phyloP scores from a whole-genome alignment of 208 protist genomes.

The Crithidia mellificae region DNA sequence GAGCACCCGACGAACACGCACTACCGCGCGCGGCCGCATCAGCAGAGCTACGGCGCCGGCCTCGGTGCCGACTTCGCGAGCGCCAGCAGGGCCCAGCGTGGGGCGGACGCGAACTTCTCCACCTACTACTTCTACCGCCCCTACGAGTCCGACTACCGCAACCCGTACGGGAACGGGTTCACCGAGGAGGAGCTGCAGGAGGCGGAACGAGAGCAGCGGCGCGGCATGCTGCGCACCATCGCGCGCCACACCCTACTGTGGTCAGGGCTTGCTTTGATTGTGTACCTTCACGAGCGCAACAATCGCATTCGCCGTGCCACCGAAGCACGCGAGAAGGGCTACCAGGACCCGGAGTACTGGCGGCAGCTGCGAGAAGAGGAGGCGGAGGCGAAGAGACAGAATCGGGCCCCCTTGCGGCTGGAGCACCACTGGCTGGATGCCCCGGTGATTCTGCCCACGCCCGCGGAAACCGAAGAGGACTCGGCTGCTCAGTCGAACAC shows the following conservation, averaged over 20 bases:
- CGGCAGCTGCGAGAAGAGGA: constrained; percentile 32
- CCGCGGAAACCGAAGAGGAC: neutral
- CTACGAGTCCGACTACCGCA: constrained; percentile 41
- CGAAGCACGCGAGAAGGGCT: constrained; percentile 30
- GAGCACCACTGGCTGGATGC: constrained; percentile 33
- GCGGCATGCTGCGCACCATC: constrained; percentile 12
- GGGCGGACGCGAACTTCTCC: constrained; percentile 37
- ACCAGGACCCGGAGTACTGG: constrained; percentile 50
- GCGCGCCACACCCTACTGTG: constrained; percentile 42
- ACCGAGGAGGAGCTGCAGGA: constrained; percentile 42
- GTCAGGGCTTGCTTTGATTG: constrained; percentile 34
- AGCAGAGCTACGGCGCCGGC: constrained; percentile 26
- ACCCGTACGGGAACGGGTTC: constrained; percentile 50
- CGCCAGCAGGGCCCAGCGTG: constrained; percentile 10
- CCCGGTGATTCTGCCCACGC: neutral
- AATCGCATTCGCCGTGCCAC: constrained; percentile 44
- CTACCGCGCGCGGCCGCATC: constrained; percentile 13
- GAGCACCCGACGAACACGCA: constrained; percentile 27
- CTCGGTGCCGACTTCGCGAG: constrained; percentile 26
- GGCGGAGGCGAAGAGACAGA: constrained; percentile 14
- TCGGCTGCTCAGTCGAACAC: neutral
- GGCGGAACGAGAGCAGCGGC: constrained; percentile 29
- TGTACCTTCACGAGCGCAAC: constrained; percentile 40
- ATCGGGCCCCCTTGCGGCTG: constrained; percentile 18
- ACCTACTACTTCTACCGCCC: constrained; percentile 62